phyloP scores from a whole-genome alignment of 768 basidiomycete genomes.

The Mycena latifolia region DNA sequence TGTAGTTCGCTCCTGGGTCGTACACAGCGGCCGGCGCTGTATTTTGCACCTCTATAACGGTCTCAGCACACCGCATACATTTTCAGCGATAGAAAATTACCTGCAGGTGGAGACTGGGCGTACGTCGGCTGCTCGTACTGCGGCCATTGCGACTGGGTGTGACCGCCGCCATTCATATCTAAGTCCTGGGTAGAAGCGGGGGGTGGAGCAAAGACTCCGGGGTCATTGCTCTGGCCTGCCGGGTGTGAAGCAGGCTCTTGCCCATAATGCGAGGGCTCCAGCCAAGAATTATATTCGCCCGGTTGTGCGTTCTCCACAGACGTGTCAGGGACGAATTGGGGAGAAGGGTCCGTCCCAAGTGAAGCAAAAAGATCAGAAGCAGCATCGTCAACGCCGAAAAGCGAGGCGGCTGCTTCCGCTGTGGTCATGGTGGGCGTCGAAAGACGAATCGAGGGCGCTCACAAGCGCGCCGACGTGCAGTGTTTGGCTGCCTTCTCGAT shows the following conservation, averaged over 20 bases:
- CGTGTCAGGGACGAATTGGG: constrained; percentile 24
- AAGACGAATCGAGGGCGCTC: constrained; percentile 16
- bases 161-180: background rate
- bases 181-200: background rate
- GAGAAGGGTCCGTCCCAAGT: constrained; percentile 56
- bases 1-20: constrained; percentile 13
- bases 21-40: constrained; percentile 33
- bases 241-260: constrained; percentile 35
- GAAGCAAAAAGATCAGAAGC: constrained; percentile 74
- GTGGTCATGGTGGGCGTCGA: constrained; percentile 60
- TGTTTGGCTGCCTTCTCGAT: background rate
- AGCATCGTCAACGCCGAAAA: constrained; percentile 79
- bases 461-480: constrained; percentile 29
- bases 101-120: constrained; percentile 2
- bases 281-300: constrained; percentile 11
- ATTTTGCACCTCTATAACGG: constrained; percentile 11
- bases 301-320: constrained; percentile 15
- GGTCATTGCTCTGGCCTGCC: background rate
- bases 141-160: constrained; percentile 17
- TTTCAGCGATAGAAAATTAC: background rate
- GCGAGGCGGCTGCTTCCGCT: constrained; percentile 82
- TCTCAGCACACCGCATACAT: constrained; percentile 1
- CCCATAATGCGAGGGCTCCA: constrained; percentile 38
- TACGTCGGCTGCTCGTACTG: constrained; percentile 19
- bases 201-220: constrained; percentile 16